Evolutionary conservation across 23 red algal species (phyloP), one percentile per base, ranked within the genome.

Genomic region (Cyanidiococcus yangmingshanensis): DNA sequence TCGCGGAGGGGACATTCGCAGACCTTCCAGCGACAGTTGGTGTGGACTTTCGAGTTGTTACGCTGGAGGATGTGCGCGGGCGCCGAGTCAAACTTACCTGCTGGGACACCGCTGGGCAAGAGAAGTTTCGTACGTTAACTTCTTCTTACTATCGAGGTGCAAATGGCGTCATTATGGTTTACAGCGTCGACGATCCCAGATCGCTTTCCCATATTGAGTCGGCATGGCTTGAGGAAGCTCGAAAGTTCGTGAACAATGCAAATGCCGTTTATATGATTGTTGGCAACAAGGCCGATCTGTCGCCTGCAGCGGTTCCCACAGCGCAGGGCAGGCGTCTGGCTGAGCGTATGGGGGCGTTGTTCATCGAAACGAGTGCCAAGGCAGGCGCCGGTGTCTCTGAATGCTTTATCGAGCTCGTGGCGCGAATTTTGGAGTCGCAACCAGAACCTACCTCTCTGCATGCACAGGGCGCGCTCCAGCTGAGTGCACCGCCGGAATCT

Each of bases 21-120:
- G 76, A 84, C 0, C 77, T 92, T 78, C 83, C 82, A 26, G 77
- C 83, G 31, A 92, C 89, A 17, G 86, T 92, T 38, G 89, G 89
- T 63, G 89, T 92, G 32, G 89, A 92, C 59, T 92, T 92, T 77
- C 63, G 63, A 71, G 63, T 71, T 12, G 32, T 71, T 29, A 17
- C 63, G 27, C n/a, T 71, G 32, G n/a, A 35, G 27, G 32, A 25
- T 7, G 63, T 32, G 3, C 63, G 27, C 3, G 63, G 63, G 12
- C 27, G 32, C 7, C 63, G 63, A 3, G 63, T 71, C n/a, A 71
- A 71, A 71, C n/a, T 71, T 7, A 71, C 63, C 63, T 71, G 63
- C 63, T 92, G 89, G 89, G 89, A 92, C 82, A 92, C 89, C 38
- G 89, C 89, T 12, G 89, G 89, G 18, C 89, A 92, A 68, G 89